Base-by-base conservation (phyloP, 768 basidiomycete species). In the Suillus sp. region DNA sequence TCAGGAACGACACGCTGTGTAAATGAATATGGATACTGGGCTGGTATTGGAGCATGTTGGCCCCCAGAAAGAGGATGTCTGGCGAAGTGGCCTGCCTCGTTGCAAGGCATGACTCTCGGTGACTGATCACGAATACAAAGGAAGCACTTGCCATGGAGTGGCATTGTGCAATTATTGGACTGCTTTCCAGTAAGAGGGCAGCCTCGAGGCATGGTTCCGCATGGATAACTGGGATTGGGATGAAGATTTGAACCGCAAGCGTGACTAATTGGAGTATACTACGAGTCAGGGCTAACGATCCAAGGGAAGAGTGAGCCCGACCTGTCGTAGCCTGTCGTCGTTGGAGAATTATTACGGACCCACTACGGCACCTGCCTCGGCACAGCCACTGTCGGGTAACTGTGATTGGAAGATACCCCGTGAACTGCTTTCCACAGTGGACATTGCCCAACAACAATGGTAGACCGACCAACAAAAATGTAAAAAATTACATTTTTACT, bases 331-430 rank as follows among this genome's bases (percentile, higher is more conserved):
- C 35, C 35, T 35, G 35, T 48, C 45, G 45, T 22, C 25, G 47
- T 25, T 11, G 16, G 16, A 22, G 34, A 8, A 22, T 35, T 30
- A 20, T 53, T 53, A 53, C 50, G 50, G 30, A 32, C 30, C 50
- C 20, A 32, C 50, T 51, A 53, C 51, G 51, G 30, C 50, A 51
- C 25, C 48, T 50, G 25, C 50, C 50, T 30, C 3, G 7, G n/a
- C 61, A 62, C n/a, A 62, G 61, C 61, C 56, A 59, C 56, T 9
- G 13, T 62, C 61, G 54, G 61, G 55, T 62, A 62, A 62, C 27
- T 62, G 16, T 62, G 56, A 62, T 62, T 62, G 61, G 61, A 62
- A 16, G 61, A 62, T 62, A 61, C 14, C 35, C 37, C 60, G 35
- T 51, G 50, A 51, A 51, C 50, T 27, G 50, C 50, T 51, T 51